Base-by-base conservation (phyloP, 2,329 filamentous ascomycete species). In the Raffaelea deltoideospora region DNA sequence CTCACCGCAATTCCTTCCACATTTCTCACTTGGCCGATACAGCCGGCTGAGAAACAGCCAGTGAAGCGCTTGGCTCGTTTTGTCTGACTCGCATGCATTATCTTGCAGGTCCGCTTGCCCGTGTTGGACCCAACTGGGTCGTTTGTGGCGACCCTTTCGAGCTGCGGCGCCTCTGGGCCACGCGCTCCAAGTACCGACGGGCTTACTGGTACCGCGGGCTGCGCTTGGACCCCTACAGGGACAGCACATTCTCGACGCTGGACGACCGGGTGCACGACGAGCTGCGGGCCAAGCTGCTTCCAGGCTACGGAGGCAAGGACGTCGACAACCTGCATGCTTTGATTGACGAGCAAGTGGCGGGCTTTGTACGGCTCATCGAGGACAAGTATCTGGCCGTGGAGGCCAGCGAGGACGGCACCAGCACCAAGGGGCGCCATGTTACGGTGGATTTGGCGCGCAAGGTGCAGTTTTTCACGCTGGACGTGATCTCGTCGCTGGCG, bases 381-480 rank as follows among this genome's bases (percentile, higher is more conserved):
- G n/a, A 15, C 21, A 54, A 61, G 10, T 49, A 70, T 2, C 41
- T 71, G 15, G 44, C 50, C 13, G 54, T 71, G 11, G 59, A 72
- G 30, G 56, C 61, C 34, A 48, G 43, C 19, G 48, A 48, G 24
- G 65, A 64, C 39, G 38, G 55, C 32, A 15, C 32, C 18, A 22
- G 18, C 5, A 8, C 30, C 30, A 10, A 18, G 7, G 23, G 8
- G 10, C 10, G 23, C 19, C 19, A 22, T 13, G 19, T 28, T 13
- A 19, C 28, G 2, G 35, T 37, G 4, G 65, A 74, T 43, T 47
- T 73, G 32, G 63, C 62, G 5, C 53, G 54, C 23, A 65, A 66
- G 37, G 57, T 63, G 3, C 64, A 68, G 37, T 71, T 59, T 51
- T 61, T 72, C 32, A 69, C 67, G 1, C 52, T 72, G 3, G 69